Evolutionary conservation across 257 asterid species (phyloP).

Genomic region (Agastache rugosa): DNA sequence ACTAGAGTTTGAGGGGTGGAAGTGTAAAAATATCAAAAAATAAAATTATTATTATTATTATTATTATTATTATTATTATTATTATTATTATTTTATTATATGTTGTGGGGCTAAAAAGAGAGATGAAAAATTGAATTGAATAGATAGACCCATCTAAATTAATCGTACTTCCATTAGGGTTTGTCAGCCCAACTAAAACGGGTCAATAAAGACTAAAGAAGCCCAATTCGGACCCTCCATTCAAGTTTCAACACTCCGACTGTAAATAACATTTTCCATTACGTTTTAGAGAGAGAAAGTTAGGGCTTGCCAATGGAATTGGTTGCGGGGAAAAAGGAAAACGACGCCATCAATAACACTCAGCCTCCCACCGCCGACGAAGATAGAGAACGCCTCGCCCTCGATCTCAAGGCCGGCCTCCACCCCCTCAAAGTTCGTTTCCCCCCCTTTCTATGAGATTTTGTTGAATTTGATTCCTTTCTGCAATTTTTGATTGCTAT

Average conservation of each 20-base stretch:
- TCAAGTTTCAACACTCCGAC: not conserved
- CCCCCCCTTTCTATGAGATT: not conserved
- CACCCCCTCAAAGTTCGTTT: conserved; percentile 84
- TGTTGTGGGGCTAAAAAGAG: too few species aligned
- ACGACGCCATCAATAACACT: conserved; percentile 40
- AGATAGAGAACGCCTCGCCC: conserved; percentile 67
- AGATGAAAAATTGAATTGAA: too few species aligned
- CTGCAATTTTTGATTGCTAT: not conserved
- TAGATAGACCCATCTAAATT: too few species aligned
- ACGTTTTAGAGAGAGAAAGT: not conserved
- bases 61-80: too few species aligned
- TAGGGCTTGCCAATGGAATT: conserved; percentile 58
- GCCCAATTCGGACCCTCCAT: not conserved
- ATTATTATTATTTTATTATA: too few species aligned
- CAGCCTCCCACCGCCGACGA: conserved; percentile 49
- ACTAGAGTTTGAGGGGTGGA: too few species aligned
- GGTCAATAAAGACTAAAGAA: not conserved
- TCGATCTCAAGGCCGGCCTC: conserved; percentile 85
- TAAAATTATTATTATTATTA: too few species aligned
- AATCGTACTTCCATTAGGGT: too few species aligned
- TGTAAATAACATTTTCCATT: conserved; percentile 19
- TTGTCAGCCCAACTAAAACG: conserved; percentile 2
- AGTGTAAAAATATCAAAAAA: too few species aligned
- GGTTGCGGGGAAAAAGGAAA: conserved; percentile 55
- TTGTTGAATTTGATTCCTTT: not conserved